Evolutionary conservation across 176 grass and related monocot species (phyloP), one percentile per base, ranked within the genome.

Genomic region (Oryza nivara): DNA sequence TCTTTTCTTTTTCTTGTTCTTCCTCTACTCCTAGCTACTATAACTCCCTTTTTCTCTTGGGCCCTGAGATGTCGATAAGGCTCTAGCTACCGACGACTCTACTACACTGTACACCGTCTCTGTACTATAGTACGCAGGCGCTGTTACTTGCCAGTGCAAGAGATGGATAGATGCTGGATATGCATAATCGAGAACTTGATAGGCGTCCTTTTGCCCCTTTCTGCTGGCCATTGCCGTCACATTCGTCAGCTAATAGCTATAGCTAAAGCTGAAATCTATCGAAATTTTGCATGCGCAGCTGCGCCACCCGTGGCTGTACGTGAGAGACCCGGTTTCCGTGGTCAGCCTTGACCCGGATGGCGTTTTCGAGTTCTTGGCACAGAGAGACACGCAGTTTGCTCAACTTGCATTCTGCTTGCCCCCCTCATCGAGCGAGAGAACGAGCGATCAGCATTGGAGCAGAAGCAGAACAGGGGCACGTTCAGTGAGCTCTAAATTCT

Each of bases 51-150:
- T 11, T 11, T 11, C 12, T 51, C 47, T 72, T 67, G 56, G 65
- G 52, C 30, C 15, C 20, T 78, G 80, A 23, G 68, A 61, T 88
- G 48, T 35, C 67, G 54, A 88, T 67, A 67, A 88, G 80, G 67
- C 85, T 58, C 13, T 36, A 78, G 60, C 8, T 19, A 20, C 54
- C 2, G 54, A 0, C 49, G 20, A 12, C 12, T 35, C 7, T 49
- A 7, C 7, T 49, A 7, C 7, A 16, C 19, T 44, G 10, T 3
- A 5, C 5, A 2, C 4, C 11, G 47, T 5, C 12, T 46, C 32
- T 25, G 66, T 58, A 19, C 4, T 2, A 26, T 5, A 12, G n/a
- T 28, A 43, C 13, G 15, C 7, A 38, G 7, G 23, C 63, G 20
- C 17, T 12, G 38, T 69, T 7, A 20, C 54, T 58, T 58, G 17